Evolutionary conservation across 1,284 basidiomycete genomes (phyloP), one percentile per base, ranked within the genome.

Genomic region (Rhodotorula sp.): DNA sequence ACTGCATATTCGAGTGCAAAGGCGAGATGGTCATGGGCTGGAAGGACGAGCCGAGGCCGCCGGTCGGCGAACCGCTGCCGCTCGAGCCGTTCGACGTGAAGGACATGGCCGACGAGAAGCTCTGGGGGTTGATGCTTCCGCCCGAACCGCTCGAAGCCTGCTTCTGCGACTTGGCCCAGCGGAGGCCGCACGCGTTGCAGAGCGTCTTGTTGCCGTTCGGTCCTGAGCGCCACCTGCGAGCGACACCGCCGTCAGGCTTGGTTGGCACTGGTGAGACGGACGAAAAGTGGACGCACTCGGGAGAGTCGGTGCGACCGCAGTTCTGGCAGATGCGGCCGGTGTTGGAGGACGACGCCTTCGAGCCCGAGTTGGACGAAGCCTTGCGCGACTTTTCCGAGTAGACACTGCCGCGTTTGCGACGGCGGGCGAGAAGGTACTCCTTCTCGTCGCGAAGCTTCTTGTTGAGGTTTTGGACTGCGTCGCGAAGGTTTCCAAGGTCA

Each of bases 101-200:
- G 31, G 31, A 34, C 53, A 37, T 31, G 44, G 44, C 34, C 2
- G 52, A n/a, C 47, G 62, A 50, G 13, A 18, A 22, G 60, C 34
- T 40, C 28, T 31, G 28, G 13, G 55, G 62, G 37, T 34, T 61
- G 40, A 44, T 44, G 37, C 59, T 54, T 24, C 59, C 34, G 46
- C 46, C 18, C 37, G 55, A 26, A 16, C 26, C 53, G 37, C 18
- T 16, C 15, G 44, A 18, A 11, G 53, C 46, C 26, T 59, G 61
- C 53, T 70, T 70, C 53, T 67, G 68, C 24, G 56, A 47, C 54
- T 67, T 67, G 20, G 63, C 69, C 65, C 65, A 67, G 1, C 69
- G 85, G 56, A 92, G 81, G 24, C 90, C 90, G 73, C 90, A 92
- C 1, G 91, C 91, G 78, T 92, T 92, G 81, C 91, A 93, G 18